These are phyloP conservation scores for Santalum album DNA, from an alignment of 164 flowering plant genomes.

Conservation along the genomic window DNA sequence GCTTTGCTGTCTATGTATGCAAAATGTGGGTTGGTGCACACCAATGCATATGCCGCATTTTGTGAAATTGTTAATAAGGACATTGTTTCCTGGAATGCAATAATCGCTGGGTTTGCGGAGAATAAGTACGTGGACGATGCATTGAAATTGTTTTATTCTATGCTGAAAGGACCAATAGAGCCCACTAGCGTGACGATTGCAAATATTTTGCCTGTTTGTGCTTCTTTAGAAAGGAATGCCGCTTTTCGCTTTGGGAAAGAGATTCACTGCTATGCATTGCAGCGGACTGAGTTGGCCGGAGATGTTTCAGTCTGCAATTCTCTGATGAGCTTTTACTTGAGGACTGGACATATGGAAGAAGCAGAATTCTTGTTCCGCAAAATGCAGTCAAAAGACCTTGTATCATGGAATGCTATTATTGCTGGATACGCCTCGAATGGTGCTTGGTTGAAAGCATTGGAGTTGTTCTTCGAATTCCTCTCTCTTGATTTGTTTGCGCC, in stretches of 20 bases:
- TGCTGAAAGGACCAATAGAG: slow-evolving; percentile 30
- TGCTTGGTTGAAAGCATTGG: slow-evolving; percentile 37
- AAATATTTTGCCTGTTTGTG: slow-evolving; percentile 58
- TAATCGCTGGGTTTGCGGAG: slow-evolving; percentile 60
- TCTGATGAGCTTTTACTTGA: slow-evolving; percentile 60
- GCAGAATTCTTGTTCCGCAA: slow-evolving; percentile 45
- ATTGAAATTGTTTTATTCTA: slow-evolving; percentile 31
- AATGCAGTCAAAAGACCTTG: slow-evolving; percentile 50
- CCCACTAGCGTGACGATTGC: slow-evolving; percentile 68
- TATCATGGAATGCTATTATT: slow-evolving; percentile 81
- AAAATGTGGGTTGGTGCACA: slow-evolving; percentile 33
- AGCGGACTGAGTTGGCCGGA: slow-evolving; percentile 23
- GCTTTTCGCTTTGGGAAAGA: slow-evolving; percentile 34
- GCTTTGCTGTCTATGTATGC: slow-evolving; percentile 70
- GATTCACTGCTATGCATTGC: slow-evolving; percentile 48
- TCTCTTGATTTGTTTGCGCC: slow-evolving; percentile 14
- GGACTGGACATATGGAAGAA: slow-evolving; percentile 35
- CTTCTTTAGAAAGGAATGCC: slow-evolving; percentile 22
- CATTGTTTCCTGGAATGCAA: slow-evolving; percentile 80
- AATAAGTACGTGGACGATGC: slow-evolving; percentile 41
- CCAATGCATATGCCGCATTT: slow-evolving; percentile 45
- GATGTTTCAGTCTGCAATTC: slow-evolving; percentile 56
- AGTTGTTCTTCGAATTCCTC: slow-evolving; percentile 39
- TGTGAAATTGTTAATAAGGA: slow-evolving; percentile 38
- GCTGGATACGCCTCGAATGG: slow-evolving; percentile 56